Conservation (phyloP, 2,329 filamentous ascomycete species). For the Fonsecaea pedrosoi region DNA sequence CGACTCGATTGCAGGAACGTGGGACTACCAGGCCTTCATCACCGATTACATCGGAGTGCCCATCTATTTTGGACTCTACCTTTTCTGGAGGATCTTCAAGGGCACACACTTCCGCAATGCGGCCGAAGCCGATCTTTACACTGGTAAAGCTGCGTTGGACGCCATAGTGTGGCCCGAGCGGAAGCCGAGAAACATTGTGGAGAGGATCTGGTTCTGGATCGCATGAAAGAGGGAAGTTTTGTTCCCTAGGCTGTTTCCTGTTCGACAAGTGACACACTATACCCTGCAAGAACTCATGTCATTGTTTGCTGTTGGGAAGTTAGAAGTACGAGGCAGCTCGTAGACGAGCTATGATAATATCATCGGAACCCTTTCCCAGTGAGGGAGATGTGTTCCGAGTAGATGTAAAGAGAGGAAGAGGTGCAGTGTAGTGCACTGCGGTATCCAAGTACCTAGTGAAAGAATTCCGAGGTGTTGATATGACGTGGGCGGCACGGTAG, state of each 20-base stretch:
- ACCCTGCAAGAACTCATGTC: neutral
- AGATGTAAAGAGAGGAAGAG: no score
- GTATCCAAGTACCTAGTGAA: no score
- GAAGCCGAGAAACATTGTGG: conserved; percentile 44
- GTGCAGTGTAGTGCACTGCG: no score
- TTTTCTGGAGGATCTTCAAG: conserved; percentile 46
- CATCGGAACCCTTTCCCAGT: neutral
- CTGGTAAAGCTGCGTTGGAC: conserved; percentile 47
- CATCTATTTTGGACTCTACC: conserved; percentile 50
- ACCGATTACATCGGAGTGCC: conserved; percentile 58
- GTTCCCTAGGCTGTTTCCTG: conserved; percentile 1
- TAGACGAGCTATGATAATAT: conserved; percentile 8
- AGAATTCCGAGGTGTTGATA: no score
- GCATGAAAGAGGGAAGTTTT: conserved; percentile 20
- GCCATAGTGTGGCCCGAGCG: conserved; percentile 44
- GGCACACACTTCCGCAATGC: conserved; percentile 43
- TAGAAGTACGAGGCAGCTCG: neutral
- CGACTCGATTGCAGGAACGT: conserved; percentile 47
- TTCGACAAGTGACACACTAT: conserved; percentile 3
- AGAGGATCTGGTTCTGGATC: conserved; percentile 47
- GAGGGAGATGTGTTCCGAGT: neutral
- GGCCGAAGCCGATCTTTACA: conserved; percentile 43
- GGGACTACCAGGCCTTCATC: conserved; percentile 57
- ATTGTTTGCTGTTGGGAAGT: neutral
- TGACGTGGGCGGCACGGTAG: no score